Conservation (phyloP, 2,329 filamentous ascomycete genomes). For the Fusarium bulbicola region DNA sequence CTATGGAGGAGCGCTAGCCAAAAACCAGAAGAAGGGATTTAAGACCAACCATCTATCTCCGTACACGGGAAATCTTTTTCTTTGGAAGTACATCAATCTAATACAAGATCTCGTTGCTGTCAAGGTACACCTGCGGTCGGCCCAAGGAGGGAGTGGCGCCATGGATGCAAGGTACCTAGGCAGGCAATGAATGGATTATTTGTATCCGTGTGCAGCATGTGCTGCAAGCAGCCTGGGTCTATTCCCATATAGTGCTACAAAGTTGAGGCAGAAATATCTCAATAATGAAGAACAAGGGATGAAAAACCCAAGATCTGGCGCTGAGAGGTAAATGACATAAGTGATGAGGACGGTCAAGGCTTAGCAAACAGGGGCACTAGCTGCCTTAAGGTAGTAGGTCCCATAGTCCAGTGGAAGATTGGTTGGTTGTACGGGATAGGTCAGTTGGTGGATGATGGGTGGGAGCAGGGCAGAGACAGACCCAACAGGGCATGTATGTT, state of each 20-base stretch:
- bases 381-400: neutral
- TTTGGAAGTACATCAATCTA: neutral
- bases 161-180: constrained; percentile 8
- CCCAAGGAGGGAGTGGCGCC: constrained; percentile 18
- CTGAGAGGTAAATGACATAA: constrained; percentile 7
- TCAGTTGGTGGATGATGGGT: neutral
- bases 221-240: neutral
- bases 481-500: constrained; percentile 21
- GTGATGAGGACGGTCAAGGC: neutral
- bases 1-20: neutral
- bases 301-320: neutral
- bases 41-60: neutral
- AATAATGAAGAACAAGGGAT: neutral
- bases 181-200: neutral
- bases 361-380: constrained; percentile 5
- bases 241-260: neutral
- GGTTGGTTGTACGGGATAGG: neutral
- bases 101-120: neutral
- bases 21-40: neutral
- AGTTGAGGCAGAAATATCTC: neutral
- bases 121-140: constrained; percentile 6
- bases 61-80: neutral
- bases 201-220: neutral
- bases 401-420: neutral
- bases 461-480: neutral